Evolutionary conservation across 75 land plant species (phyloP).

Genomic region (Gnetum montanum): DNA sequence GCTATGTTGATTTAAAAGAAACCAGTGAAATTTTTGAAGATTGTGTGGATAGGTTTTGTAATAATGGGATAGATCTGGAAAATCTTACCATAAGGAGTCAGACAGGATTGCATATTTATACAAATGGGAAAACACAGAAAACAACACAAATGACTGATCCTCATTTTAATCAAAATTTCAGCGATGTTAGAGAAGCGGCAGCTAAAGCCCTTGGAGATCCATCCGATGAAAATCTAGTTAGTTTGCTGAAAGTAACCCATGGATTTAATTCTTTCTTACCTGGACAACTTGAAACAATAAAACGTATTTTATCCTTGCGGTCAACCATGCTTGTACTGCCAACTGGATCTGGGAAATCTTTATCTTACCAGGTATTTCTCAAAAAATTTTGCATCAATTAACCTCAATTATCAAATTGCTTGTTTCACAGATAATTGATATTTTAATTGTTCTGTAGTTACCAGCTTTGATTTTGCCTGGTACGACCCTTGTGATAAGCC

Average conservation of each 20-base stretch:
- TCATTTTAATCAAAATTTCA: too few relatives aligned
- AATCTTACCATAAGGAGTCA: background rate
- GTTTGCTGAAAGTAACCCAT: conserved; percentile 42
- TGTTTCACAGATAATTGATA: too few relatives aligned
- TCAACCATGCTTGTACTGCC: conserved; percentile 92
- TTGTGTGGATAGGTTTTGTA: conserved; percentile 3
- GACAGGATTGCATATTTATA: background rate
- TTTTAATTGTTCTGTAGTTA: conserved; percentile 39
- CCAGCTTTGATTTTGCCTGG: conserved; percentile 86
- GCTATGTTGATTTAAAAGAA: background rate
- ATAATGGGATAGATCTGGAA: background rate
- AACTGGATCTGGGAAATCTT: conserved; percentile 93
- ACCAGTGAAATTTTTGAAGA: background rate
- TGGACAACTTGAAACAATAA: conserved; percentile 83
- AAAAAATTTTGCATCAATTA: too few relatives aligned
- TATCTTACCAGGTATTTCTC: conserved; percentile 95
- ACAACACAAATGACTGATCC: too few relatives aligned
- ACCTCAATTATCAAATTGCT: too few relatives aligned
- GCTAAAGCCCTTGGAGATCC: conserved; percentile 30
- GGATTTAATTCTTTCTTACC: conserved; percentile 69
- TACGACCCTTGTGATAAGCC: conserved; percentile 80
- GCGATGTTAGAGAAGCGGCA: conserved; percentile 40
- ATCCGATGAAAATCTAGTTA: conserved; percentile 55
- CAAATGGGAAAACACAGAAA: background rate
- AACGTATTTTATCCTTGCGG: conserved; percentile 45